Percentiles rank a stretch among this genome's conserved stretches.
Conservation (phyloP, 768 basidiomycete species). For the Daedalea quercina region DNA sequence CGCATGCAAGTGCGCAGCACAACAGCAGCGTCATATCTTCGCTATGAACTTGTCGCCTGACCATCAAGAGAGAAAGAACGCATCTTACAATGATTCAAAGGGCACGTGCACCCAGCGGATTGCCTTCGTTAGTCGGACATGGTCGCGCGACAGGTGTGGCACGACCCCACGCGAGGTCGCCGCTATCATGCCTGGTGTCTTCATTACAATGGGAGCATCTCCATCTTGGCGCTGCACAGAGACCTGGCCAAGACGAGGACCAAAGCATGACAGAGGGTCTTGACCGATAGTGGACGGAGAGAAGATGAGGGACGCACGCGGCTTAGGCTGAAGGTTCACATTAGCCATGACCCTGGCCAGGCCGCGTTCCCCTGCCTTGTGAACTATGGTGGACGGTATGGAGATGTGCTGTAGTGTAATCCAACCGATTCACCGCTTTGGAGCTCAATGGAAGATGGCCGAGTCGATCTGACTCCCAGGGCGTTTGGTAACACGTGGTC, state of each 20-base stretch:
- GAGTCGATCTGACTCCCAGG: not conserved
- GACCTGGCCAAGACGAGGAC: not conserved
- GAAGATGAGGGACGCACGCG: not conserved
- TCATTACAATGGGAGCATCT: not conserved
- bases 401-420: too few species aligned
- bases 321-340: not conserved
- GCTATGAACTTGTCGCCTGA: not conserved
- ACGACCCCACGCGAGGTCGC: slow-evolving; percentile 68
- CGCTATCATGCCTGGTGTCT: slow-evolving; percentile 57
- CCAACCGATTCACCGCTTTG: too few species aligned
- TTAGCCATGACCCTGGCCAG: not conserved
- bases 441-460: too few species aligned
- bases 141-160: slow-evolving; percentile 67
- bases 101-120: slow-evolving; percentile 64
- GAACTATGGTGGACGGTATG: too few species aligned
- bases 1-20: too few species aligned
- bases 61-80: slow-evolving; percentile 9
- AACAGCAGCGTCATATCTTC: not conserved
- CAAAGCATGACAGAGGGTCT: not conserved
- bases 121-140: slow-evolving; percentile 36
- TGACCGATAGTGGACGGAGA: not conserved
- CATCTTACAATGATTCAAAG: slow-evolving; percentile 77
- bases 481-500: not conserved
- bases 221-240: not conserved
- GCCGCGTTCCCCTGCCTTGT: not conserved